Base-by-base conservation (phyloP, 1,139 yeast genomes). In the Debaryomyces fabryi region DNA sequence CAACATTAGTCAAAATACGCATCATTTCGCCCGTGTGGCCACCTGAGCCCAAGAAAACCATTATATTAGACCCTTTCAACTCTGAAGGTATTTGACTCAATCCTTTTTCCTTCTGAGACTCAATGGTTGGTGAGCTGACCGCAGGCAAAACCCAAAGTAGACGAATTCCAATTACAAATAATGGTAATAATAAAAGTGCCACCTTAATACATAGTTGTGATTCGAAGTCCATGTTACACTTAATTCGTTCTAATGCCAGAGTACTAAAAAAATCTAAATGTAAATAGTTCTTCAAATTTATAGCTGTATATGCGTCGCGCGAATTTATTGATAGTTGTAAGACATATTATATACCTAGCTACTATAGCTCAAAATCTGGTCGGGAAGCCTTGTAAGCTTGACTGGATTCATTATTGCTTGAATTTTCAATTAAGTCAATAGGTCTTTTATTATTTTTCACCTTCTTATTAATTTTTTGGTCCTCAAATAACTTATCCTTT, bases 11-110 rank as follows among this genome's bases (percentile, higher is more conserved):
- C 13, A 89, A 63, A 25, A 93, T 71, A 35, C 93, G 72, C 25
- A 91, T 64, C 96, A 93, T 89, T 64, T 93, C 98, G 1, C 97
- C 98, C 0, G 98, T 92, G 62, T 93, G 99, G 1, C 98, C 99
- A 0, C 81, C 99, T 1, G 95, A 87, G 0, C 96, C 96, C 5
- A 88, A 64, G 12, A 87, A 72, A 0, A 86, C 70, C 79, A 86
- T 74, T 16, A 83, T 57, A 20, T 58, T 60, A 27, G 65, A 52
- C 7, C 70, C 72, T 35, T 54, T 49, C 16, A 42, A 45, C 1
- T 46, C 47, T 15, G 49, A 47, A n/a, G 53, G 54, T 27, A 52
- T 50, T 7, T 47, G 39, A 12, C 47, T 23, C 21, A 49, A 23
- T 16, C 25, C 29, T 20, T 16, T 18, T 25, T 29, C 29, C 23